Base-by-base conservation (phyloP, 1,284 basidiomycete species). In the Coriolopsis trogii region DNA sequence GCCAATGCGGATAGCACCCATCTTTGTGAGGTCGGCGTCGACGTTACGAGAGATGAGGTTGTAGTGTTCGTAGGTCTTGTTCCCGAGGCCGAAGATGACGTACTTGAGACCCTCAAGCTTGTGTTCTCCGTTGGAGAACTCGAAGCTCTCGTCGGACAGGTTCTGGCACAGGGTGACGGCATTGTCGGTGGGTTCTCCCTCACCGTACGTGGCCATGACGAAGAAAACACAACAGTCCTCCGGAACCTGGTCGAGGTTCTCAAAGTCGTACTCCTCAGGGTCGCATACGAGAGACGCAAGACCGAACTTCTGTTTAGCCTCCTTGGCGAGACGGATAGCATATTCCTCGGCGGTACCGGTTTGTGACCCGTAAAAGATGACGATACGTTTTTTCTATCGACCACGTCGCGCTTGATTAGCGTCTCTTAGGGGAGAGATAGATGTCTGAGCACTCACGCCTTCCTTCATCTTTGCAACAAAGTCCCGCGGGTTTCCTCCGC, bases 121-220 rank as follows among this genome's bases (percentile, higher is more conserved):
- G 67, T 84, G 87, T 57, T 82, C 81, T 46, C 93, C 91, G 45
- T 87, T 85, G 68, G 83, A 85, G 71, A 98, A 98, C 65, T 90
- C 87, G 68, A 95, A 93, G 10, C 84, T 84, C 8, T 90, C 82
- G 64, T 96, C 94, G 60, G 87, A 81, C 55, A 99, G 68, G 72
- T 94, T 95, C 69, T 97, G 93, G 85, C 95, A 89, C 62, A 99
- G 84, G 56, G 87, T 84, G 29, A 97, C 93, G n/a, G 95, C 93
- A 68, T 99, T 99, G 72, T 99, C 96, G 16, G 96, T 99, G 20
- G 96, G 97, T 70, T 99, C 96, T 53, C 95, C 96, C 76, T 99
- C 96, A 57, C 96, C 96, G 67, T 99, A 99, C 12, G 96, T 98
- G 21, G 96, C 96, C 84, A 99, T 84, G 64, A 97, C 93, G 68